These are phyloP conservation scores for Aspergillus persii DNA, from an alignment of 2,329 filamentous ascomycete genomes.

Conservation along the genomic window DNA sequence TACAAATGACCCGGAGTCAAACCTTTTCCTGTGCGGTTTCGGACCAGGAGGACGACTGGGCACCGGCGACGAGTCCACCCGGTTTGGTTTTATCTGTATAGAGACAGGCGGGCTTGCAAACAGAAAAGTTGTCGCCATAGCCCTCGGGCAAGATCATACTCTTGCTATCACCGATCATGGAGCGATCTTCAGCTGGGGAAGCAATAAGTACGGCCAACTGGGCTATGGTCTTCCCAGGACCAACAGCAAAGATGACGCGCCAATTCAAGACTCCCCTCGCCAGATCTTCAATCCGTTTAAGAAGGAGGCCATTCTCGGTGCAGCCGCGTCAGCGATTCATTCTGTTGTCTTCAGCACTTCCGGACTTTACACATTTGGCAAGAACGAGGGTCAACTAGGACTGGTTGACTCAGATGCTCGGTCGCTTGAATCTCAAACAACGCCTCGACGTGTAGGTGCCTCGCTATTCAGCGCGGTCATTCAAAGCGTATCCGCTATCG, in stretches of 20 bases:
- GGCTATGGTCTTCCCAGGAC: conserved; percentile 72
- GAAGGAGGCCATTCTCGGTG: conserved; percentile 74
- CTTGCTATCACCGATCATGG: conserved; percentile 81
- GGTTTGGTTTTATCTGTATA: conserved; percentile 81
- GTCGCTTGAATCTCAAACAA: conserved; percentile 78
- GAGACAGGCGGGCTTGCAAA: conserved; percentile 70
- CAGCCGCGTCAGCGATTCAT: conserved; percentile 86
- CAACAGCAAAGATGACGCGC: conserved; percentile 70
- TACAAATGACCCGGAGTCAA: conserved; percentile 82
- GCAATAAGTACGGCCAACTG: conserved; percentile 79
- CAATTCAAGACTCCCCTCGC: conserved; percentile 74
- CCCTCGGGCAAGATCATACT: conserved; percentile 87
- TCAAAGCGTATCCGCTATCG: conserved; percentile 78
- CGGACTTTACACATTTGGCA: conserved; percentile 89
- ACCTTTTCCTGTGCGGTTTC: conserved; percentile 89
- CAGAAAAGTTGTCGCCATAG: conserved; percentile 72
- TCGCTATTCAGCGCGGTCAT: conserved; percentile 75
- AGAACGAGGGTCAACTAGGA: conserved; percentile 90
- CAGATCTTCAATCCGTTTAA: conserved; percentile 92
- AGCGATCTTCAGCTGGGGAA: conserved; percentile 94
- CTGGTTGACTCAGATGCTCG: conserved; percentile 93
- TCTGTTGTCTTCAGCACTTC: conserved; percentile 82
- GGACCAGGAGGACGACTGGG: conserved; percentile 87
- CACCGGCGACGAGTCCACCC: conserved; percentile 82
- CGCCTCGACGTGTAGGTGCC: conserved; percentile 82